These are phyloP conservation scores for Exserohilum rostratum DNA, from an alignment of 2,329 filamentous ascomycete genomes.

Conservation along the genomic window DNA sequence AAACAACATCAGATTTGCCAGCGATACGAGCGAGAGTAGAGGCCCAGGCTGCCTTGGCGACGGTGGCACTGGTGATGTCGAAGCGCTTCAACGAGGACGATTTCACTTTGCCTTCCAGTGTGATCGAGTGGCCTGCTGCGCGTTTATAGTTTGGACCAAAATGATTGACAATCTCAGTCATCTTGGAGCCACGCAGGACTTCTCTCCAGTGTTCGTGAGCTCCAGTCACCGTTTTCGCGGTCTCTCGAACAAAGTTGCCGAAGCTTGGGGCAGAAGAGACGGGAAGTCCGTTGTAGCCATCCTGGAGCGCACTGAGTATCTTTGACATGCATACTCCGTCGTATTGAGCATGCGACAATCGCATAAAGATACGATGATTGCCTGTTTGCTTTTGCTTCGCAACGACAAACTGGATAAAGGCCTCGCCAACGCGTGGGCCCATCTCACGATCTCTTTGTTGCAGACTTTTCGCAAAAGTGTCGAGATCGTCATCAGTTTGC, in stretches of 20 bases:
- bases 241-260: conserved; percentile 38
- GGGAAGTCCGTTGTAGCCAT: conserved; percentile 41
- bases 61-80: conserved; percentile 50
- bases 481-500: conserved; percentile 38
- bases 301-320: conserved; percentile 37
- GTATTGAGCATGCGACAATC: conserved; percentile 45
- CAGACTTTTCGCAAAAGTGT: conserved; percentile 37
- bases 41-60: conserved; percentile 57
- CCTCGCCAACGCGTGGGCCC: conserved; percentile 38
- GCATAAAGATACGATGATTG: conserved; percentile 40
- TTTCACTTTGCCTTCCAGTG: conserved; percentile 33
- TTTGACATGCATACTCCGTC: conserved; percentile 42
- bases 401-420: conserved; percentile 41
- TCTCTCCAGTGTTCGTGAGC: conserved; percentile 43
- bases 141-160: conserved; percentile 43
- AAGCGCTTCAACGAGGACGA: conserved; percentile 28
- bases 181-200: conserved; percentile 39
- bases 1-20: conserved; percentile 49
- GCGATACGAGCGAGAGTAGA: conserved; percentile 48
- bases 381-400: conserved; percentile 39
- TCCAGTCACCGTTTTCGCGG: conserved; percentile 34
- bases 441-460: conserved; percentile 38
- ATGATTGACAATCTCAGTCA: conserved; percentile 43
- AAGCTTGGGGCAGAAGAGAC: conserved; percentile 42
- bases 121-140: conserved; percentile 37